Evolutionary conservation across 2,329 filamentous ascomycete species (phyloP), one percentile per base, ranked within the genome.

Genomic region (Pseudodiploospora longispora): DNA sequence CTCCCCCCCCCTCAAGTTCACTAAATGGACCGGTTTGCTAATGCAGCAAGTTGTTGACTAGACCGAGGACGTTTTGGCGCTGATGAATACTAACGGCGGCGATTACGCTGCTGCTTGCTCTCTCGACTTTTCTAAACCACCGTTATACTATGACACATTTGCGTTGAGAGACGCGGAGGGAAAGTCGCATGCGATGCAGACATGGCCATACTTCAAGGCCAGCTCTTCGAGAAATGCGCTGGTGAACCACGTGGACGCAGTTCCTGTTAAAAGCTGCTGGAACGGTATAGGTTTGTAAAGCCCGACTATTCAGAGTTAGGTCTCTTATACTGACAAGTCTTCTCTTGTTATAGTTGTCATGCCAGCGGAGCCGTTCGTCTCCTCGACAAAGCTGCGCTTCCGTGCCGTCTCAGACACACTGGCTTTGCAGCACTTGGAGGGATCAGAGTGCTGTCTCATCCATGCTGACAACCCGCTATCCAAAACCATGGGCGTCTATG

Each of bases 381-480:
- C 64, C 2, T 57, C 62, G 2, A 56, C 56, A 3, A 52, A 55
- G 38, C 58, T 86, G 0, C 68, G 65, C n/a, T 87, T 87, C 60
- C 77, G 83, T 7, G 82, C 72, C 4, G 69, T 85, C 27, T 57
- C 76, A 0, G 82, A 86, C 55, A 73, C 71, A 4, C 74, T 91
- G 1, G 78, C 78, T 3, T 55, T 61, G 6, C 55, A 67, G 28
- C 83, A 87, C 55, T 68, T 89, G 28, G 86, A 90, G 61, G 85
- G 73, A n/a, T 85, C 80, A 10, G 85, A 90, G 62, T 89, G 85
- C 66, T 90, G 86, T 61, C 74, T 90, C 42, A 80, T 87, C 43
- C 84, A 87, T 57, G 77, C 78, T 3, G 84, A 87, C 55, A 87
- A 87, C 53, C 76, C 76, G 2, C 63, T 80, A 4, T 72, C 71